A percentile compares a stretch with the other conserved stretches of the same genome.
These are phyloP conservation scores for Penicillium sp. DNA, from an alignment of 2,329 filamentous ascomycete species.

Conservation along the genomic window DNA sequence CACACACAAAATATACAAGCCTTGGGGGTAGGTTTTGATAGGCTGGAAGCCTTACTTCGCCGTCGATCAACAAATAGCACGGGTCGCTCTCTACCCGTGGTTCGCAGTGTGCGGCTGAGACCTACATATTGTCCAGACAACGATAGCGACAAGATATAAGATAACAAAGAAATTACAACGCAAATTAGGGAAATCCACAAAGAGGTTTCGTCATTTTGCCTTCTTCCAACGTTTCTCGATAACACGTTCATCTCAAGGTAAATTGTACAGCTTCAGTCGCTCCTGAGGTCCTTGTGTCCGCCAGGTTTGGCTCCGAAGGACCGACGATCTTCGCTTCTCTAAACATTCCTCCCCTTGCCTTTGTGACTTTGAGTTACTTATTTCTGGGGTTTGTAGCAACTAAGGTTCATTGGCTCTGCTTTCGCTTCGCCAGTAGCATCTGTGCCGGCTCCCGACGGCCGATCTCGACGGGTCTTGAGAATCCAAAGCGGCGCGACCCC, in stretches of 20 bases:
- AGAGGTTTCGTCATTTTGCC: background rate
- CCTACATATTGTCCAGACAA: background rate
- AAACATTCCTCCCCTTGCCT: background rate
- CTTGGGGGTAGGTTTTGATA: background rate
- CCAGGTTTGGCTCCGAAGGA: background rate
- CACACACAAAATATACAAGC: background rate
- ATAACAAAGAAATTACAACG: background rate
- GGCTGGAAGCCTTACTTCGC: background rate
- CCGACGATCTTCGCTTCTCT: background rate
- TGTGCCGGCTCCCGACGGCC: background rate
- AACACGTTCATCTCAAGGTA: background rate
- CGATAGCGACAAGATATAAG: background rate
- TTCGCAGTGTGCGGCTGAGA: background rate
- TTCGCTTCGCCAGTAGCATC: too few relatives aligned
- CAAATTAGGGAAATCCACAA: background rate
- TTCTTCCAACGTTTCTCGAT: background rate
- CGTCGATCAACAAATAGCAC: background rate
- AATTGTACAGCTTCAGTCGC: background rate
- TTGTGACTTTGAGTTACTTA: background rate
- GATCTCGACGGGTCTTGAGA: background rate
- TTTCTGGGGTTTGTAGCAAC: background rate
- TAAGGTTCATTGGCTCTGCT: background rate
- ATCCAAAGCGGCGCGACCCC: background rate
- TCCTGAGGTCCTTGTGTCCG: background rate
- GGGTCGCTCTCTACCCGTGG: background rate